Evolutionary conservation across 352 stramenopile species (phyloP).

Genomic region (Pythium myriotylum): DNA sequence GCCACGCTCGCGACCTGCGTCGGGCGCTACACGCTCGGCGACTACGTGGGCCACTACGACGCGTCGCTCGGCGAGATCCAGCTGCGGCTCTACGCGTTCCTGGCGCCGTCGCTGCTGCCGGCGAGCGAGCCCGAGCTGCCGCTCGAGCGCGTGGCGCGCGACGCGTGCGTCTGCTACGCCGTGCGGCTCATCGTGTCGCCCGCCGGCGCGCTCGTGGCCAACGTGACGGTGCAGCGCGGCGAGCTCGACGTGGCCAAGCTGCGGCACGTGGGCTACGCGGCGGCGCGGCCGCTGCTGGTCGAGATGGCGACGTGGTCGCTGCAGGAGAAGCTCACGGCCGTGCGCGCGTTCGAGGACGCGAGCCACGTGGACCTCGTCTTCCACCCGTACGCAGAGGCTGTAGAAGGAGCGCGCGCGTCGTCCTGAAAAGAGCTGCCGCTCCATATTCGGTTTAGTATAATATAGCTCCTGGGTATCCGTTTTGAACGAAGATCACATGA

Average conservation of each 20-base stretch:
- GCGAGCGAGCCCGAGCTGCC: not conserved
- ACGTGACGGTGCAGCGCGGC: constrained; percentile 10
- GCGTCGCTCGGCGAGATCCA: constrained; percentile 5
- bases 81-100: constrained; percentile 20
- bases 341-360: constrained; percentile 9
- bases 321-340: constrained; percentile 17
- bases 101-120: constrained; percentile 7
- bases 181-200: constrained; percentile 11
- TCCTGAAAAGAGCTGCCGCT: constrained; percentile 1
- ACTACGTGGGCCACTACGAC: constrained; percentile 19
- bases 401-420: not conserved
- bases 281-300: constrained; percentile 7
- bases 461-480: not conserved
- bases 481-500: not conserved
- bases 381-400: not conserved
- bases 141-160: constrained; percentile 1
- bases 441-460: constrained; percentile 5
- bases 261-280: constrained; percentile 11
- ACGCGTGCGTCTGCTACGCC: constrained; percentile 18
- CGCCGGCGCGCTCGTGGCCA: not conserved
- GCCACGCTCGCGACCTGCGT: constrained; percentile 11
- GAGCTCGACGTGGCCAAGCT: constrained; percentile 9
- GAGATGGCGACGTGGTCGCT: constrained; percentile 19
- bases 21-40: constrained; percentile 13
- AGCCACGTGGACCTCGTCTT: constrained; percentile 7